Base-by-base conservation (phyloP, 257 asterid species). In the Solanum ossicruentum region DNA sequence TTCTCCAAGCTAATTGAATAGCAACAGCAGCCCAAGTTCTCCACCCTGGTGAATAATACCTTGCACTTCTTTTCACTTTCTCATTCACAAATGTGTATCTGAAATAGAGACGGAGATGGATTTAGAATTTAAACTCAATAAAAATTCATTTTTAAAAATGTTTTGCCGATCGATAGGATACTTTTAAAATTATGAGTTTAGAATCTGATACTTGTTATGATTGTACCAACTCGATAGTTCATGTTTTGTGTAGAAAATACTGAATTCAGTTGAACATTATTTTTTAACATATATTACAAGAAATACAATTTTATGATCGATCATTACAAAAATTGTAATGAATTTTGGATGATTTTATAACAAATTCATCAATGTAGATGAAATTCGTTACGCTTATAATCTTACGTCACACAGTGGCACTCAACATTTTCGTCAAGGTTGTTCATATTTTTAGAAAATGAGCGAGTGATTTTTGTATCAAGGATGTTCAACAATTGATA, bases 1-100 rank as follows among this genome's bases (percentile, higher is more conserved):
- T 85, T 11, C 90, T 70, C 92, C 92, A 89, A 20, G 90, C 92
- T 4, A 85, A 72, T 52, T 89, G 92, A 20, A 87, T 87, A 47
- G 88, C 86, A 58, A 89, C 90, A 28, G 90, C 88, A 15, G 87
- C 91, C 90, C 91, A 89, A 26, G 89, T 86, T 84, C 92, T 87
- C 92, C 92, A 89, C 28, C 87, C 88, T 26, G 90, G 87, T 6
- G 92, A 89, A 43, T 89, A 89, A 71, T 86, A 87, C 32, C 92
- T 86, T 57, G 88, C 88, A 45, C 84, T 89, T 54, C 87, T 65
- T 28, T 69, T 89, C 20, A 86, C 84, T 51, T 60, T 87, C 82
- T 86, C 86, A 17, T 85, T 84, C 17, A 83, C 84, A 66, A 89
- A 89, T 69, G 87, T 85, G 85, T 58, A 86, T 3, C 89, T 80